Conservation (phyloP, 208 protist species). For the Borovskyia barvae region DNA sequence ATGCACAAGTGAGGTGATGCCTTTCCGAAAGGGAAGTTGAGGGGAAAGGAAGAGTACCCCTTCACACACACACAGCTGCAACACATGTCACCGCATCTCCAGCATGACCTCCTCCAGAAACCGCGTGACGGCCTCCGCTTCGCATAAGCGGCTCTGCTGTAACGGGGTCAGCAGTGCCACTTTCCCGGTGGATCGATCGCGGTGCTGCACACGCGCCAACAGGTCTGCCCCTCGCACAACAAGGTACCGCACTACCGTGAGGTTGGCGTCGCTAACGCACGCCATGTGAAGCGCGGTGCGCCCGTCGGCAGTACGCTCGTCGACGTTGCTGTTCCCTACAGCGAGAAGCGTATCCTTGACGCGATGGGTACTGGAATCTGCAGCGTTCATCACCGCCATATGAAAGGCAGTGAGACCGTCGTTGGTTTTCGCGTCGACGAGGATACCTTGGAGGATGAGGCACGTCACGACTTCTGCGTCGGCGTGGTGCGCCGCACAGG, state of each 20-base stretch:
- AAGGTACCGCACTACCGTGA: constrained; percentile 27
- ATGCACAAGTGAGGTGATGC: too few species aligned
- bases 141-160: not conserved
- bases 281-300: constrained; percentile 42
- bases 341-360: constrained; percentile 40
- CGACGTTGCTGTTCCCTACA: constrained; percentile 21
- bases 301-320: constrained; percentile 34
- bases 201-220: not conserved
- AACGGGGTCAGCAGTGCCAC: not conserved
- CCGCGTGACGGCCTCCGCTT: not conserved
- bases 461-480: constrained; percentile 19
- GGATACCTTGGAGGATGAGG: constrained; percentile 23
- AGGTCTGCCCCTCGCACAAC: constrained; percentile 24
- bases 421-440: constrained; percentile 9
- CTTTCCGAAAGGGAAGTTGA: too few species aligned
- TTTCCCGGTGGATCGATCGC: not conserved
- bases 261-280: constrained; percentile 24
- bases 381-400: constrained; percentile 31
- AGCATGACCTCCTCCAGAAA: not conserved
- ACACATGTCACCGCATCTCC: too few species aligned
- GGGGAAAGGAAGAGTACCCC: too few species aligned
- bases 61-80: too few species aligned
- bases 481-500: constrained; percentile 28
- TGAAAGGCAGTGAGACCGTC: constrained; percentile 45
- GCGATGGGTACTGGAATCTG: constrained; percentile 14